A percentile compares a stretch with the other conserved stretches of the same genome.
These are phyloP conservation scores for Aureobasidium sp. DNA, from an alignment of 2,329 filamentous ascomycete species.

Conservation along the genomic window DNA sequence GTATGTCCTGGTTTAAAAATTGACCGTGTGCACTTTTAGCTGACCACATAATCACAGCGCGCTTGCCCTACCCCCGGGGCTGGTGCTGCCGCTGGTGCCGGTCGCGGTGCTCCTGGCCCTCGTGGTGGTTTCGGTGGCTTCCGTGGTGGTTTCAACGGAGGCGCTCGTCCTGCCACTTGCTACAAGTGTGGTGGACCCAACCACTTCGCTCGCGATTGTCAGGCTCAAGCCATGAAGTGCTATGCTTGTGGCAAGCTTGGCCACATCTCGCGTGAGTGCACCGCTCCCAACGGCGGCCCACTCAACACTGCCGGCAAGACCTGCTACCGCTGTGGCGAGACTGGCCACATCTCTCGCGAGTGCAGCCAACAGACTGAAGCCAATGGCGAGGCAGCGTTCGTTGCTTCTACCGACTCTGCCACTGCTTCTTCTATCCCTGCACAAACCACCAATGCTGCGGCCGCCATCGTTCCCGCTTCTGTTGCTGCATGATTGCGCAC, in stretches of 20 bases:
- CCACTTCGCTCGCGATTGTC: constrained; percentile 97
- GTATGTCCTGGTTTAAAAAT: constrained; percentile 47
- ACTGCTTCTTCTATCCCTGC: constrained; percentile 40
- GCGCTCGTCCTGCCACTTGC: constrained; percentile 58
- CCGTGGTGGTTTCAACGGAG: constrained; percentile 69
- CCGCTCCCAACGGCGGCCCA: constrained; percentile 89
- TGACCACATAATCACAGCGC: constrained; percentile 45
- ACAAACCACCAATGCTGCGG: constrained; percentile 31
- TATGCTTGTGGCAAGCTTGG: constrained; percentile 94
- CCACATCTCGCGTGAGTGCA: constrained; percentile 92
- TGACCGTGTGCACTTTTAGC: not conserved
- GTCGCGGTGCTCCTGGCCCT: constrained; percentile 50
- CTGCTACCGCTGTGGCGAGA: constrained; percentile 95
- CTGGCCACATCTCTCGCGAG: constrained; percentile 92
- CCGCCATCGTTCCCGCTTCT: constrained; percentile 39
- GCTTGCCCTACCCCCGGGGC: constrained; percentile 72
- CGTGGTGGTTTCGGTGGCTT: constrained; percentile 46
- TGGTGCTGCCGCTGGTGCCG: constrained; percentile 55
- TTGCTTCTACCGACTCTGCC: constrained; percentile 33
- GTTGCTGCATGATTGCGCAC: constrained; percentile 36
- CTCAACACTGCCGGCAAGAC: constrained; percentile 96
- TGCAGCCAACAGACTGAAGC: constrained; percentile 66
- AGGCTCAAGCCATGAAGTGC: constrained; percentile 98
- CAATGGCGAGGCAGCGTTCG: constrained; percentile 30
- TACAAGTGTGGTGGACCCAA: constrained; percentile 78